Conservation (phyloP, 441 rosid genomes). For the Mallotus repandus region DNA sequence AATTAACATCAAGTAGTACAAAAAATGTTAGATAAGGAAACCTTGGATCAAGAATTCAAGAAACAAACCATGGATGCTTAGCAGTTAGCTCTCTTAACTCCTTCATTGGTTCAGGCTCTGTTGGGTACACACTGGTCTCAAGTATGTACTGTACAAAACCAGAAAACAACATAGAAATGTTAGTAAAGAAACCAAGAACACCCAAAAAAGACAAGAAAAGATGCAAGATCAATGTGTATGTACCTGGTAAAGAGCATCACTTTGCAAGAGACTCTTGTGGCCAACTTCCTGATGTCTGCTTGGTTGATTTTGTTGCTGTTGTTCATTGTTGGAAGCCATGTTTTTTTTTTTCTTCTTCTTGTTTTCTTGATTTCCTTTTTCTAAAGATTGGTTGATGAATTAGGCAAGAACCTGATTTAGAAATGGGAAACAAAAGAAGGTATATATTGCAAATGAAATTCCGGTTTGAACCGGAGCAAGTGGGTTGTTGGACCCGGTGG, state of each 20-base stretch:
- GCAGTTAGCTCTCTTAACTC: conserved; percentile 90
- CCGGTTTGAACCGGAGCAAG: conserved; percentile 29
- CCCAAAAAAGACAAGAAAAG: neutral
- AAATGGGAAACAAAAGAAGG: neutral
- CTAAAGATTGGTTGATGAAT: neutral
- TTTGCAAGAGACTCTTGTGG: conserved; percentile 86
- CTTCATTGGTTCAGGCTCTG: conserved; percentile 91
- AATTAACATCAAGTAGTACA: too few relatives aligned
- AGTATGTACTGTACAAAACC: conserved; percentile 59
- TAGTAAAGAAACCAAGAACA: too few relatives aligned
- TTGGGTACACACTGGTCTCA: conserved; percentile 97
- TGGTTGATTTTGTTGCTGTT: conserved; percentile 49
- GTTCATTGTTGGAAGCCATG: conserved; percentile 51
- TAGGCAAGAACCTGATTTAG: conserved; percentile 9
- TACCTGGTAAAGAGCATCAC: conserved; percentile 91
- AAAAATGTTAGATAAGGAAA: too few relatives aligned
- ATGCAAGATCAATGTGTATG: neutral
- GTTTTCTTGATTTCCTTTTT: neutral
- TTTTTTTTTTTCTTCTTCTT: too few relatives aligned
- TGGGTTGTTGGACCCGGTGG: conserved; percentile 25
- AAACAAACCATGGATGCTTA: conserved; percentile 79
- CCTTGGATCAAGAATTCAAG: neutral
- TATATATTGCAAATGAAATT: conserved; percentile 28
- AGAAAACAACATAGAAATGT: neutral
- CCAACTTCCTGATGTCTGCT: conserved; percentile 80